These are phyloP conservation scores for Lactarius psammicola DNA, from an alignment of 768 basidiomycete genomes.

Conservation along the genomic window DNA sequence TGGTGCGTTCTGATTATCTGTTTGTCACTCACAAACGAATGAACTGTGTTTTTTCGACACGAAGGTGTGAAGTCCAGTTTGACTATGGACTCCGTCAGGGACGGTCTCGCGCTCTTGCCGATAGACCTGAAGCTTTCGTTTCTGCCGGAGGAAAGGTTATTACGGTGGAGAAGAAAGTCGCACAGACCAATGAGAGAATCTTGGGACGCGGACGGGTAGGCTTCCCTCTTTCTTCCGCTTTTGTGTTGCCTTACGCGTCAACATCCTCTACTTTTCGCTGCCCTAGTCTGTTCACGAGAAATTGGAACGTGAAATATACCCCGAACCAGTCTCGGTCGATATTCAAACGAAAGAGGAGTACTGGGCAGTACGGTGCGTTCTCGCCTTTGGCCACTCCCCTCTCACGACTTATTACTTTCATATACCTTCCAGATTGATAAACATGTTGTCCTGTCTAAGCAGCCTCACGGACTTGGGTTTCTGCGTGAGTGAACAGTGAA, in stretches of 20 bases:
- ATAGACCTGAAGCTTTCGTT: slow-evolving; percentile 55
- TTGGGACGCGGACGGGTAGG: slow-evolving; percentile 57
- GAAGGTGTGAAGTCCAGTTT: slow-evolving; percentile 80
- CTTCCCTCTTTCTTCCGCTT: neutral
- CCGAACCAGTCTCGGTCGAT: slow-evolving; percentile 53
- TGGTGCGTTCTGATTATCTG: slow-evolving; percentile 18
- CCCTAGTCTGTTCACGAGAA: slow-evolving; percentile 68
- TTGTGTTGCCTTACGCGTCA: neutral
- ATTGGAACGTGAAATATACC: slow-evolving; percentile 69
- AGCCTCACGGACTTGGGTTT: slow-evolving; percentile 48
- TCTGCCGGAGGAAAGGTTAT: slow-evolving; percentile 62
- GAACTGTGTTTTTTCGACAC: neutral
- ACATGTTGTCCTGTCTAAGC: slow-evolving; percentile 66
- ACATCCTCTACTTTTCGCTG: neutral
- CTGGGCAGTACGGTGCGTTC: slow-evolving; percentile 70
- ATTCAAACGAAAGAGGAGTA: slow-evolving; percentile 60
- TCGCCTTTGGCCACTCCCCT: slow-evolving; percentile 1
- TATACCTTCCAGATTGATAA: slow-evolving; percentile 54
- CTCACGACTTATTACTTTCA: neutral
- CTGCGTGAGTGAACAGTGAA: slow-evolving; percentile 44
- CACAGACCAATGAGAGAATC: slow-evolving; percentile 52
- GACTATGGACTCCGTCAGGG: slow-evolving; percentile 70
- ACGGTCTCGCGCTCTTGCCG: slow-evolving; percentile 47
- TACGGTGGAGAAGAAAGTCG: slow-evolving; percentile 48
- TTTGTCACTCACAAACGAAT: neutral